Conservation (phyloP, 1,284 basidiomycete genomes). For the Pascua sp. region DNA sequence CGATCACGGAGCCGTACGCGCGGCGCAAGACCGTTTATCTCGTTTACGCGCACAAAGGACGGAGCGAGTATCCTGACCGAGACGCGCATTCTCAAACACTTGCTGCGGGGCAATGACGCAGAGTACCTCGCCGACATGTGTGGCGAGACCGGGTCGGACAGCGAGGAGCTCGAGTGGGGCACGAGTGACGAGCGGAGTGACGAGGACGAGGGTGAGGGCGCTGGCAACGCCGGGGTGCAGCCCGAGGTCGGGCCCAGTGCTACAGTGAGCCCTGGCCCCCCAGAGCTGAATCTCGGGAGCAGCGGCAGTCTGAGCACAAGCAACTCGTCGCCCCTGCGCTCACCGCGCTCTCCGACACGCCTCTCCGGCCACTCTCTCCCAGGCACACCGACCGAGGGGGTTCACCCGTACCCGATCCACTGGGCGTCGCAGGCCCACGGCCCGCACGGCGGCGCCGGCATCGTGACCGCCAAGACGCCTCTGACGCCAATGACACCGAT, state of each 20-base stretch:
- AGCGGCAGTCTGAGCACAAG: too few species aligned
- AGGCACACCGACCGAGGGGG: neutral
- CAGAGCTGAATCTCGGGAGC: too few species aligned
- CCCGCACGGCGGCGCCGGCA: neutral
- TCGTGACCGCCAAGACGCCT: neutral
- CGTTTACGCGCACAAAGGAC: slow-evolving; percentile 41
- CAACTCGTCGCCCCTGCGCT: neutral
- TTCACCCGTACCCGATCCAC: slow-evolving; percentile 2
- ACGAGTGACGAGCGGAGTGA: slow-evolving; percentile 5
- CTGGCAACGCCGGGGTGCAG: neutral
- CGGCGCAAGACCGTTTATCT: slow-evolving; percentile 35
- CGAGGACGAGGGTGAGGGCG: neutral
- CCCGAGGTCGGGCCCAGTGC: slow-evolving; percentile 9
- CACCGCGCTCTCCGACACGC: neutral
- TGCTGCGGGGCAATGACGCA: too few species aligned
- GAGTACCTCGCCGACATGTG: slow-evolving; percentile 9
- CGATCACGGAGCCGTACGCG: neutral
- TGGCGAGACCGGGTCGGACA: slow-evolving; percentile 2
- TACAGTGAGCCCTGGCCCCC: neutral
- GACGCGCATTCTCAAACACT: slow-evolving; percentile 26
- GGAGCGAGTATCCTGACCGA: slow-evolving; percentile 40
- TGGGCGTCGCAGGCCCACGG: slow-evolving; percentile 8
- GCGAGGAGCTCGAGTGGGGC: slow-evolving; percentile 25
- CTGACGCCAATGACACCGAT: neutral
- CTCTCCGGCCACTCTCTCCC: neutral